phyloP scores from a whole-genome alignment of 2,329 filamentous ascomycete species.

The Nemania sp. region DNA sequence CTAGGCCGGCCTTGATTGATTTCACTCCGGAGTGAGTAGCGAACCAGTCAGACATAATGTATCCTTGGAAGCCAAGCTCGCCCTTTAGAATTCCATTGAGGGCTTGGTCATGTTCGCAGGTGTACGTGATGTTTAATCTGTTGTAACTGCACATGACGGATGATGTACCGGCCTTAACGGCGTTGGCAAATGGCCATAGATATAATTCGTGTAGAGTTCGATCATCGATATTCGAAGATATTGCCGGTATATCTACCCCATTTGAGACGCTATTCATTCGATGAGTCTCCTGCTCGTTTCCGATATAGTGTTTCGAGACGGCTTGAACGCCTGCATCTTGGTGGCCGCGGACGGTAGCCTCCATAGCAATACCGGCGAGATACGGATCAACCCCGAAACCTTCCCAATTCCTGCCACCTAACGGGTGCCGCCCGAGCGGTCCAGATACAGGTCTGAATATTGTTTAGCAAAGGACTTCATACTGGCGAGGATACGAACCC shows the following conservation, averaged over 20 bases:
- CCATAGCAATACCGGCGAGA: not conserved
- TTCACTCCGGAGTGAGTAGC: constrained; percentile 53
- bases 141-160: not conserved
- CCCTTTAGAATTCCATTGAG: constrained; percentile 55
- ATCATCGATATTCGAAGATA: not conserved
- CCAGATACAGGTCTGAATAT: not conserved
- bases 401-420: not conserved
- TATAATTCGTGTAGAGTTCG: constrained; percentile 1
- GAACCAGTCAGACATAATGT: constrained; percentile 57
- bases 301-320: not conserved
- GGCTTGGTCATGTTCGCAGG: constrained; percentile 1
- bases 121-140: not conserved
- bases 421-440: not conserved
- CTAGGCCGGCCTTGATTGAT: constrained; percentile 55
- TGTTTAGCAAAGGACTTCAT: too few species aligned
- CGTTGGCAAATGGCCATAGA: not conserved
- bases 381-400: not conserved
- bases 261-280: not conserved
- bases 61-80: constrained; percentile 63
- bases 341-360: not conserved
- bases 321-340: not conserved
- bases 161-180: not conserved
- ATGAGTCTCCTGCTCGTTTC: constrained; percentile 18
- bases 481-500: too few species aligned
- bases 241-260: not conserved